Conservation (phyloP, 1,284 basidiomycete species). For the Pascua guehoae region DNA sequence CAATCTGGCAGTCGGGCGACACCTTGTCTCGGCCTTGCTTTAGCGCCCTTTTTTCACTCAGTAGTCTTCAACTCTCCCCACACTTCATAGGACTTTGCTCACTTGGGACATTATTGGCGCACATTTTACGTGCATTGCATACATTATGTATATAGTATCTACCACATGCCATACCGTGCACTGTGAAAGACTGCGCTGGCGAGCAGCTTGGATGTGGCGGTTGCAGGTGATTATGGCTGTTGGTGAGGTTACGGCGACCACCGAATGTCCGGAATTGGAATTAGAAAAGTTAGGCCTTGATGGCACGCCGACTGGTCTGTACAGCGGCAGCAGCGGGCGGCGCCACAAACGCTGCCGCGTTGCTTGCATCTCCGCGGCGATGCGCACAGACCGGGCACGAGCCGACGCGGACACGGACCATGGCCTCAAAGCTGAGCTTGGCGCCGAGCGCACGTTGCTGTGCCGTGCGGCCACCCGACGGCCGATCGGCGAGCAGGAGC, state of each 20-base stretch:
- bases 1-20: no score
- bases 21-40: no score
- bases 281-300: no score
- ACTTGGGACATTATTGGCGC: no score
- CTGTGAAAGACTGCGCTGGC: neutral
- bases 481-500: slow-evolving; percentile 62
- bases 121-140: no score
- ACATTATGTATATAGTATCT: no score
- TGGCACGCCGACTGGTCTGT: no score
- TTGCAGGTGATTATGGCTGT: neutral
- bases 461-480: slow-evolving; percentile 57
- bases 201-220: neutral
- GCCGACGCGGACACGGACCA: slow-evolving; percentile 62
- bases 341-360: neutral
- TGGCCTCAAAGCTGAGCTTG: slow-evolving; percentile 58
- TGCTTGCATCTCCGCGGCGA: slow-evolving; percentile 6
- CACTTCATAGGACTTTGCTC: no score
- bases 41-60: no score
- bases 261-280: neutral
- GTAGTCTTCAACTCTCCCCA: no score
- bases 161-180: no score
- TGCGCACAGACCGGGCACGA: slow-evolving; percentile 69
- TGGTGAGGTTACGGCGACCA: neutral
- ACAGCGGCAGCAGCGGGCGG: neutral
- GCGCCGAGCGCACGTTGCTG: slow-evolving; percentile 33